A percentile compares a stretch with the other conserved stretches of the same genome.
phyloP scores from a whole-genome alignment of 2,329 filamentous ascomycete species.

The Stagonosporopsis chrysanthemi region DNA sequence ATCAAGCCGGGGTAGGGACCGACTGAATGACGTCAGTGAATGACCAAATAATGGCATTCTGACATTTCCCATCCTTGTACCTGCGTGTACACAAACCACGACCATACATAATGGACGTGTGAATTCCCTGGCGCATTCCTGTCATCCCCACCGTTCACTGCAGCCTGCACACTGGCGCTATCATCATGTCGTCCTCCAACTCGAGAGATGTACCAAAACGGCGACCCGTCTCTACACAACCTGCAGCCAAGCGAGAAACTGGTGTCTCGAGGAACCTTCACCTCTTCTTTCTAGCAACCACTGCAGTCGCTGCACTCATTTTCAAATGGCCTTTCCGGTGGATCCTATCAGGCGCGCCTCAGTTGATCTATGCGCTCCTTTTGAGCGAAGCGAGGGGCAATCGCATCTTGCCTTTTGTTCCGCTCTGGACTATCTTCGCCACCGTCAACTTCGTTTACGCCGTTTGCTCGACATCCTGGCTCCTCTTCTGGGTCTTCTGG shows the following conservation, averaged over 20 bases:
- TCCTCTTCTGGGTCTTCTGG: conserved; percentile 57
- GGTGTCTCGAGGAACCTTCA: conserved; percentile 11
- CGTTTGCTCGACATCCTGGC: conserved; percentile 61
- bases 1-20: conserved; percentile 3
- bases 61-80: conserved; percentile 4
- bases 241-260: conserved; percentile 9
- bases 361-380: conserved; percentile 48
- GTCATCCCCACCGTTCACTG: background rate
- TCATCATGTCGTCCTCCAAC: conserved; percentile 10
- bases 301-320: conserved; percentile 2
- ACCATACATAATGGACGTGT: conserved; percentile 11
- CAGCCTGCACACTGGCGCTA: background rate
- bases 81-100: conserved; percentile 7
- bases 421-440: conserved; percentile 57
- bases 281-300: conserved; percentile 7
- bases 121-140: background rate
- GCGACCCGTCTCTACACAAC: conserved; percentile 4
- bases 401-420: conserved; percentile 54
- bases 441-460: conserved; percentile 58
- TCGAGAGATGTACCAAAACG: conserved; percentile 7
- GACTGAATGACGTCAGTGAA: conserved; percentile 16
- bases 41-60: conserved; percentile 12
- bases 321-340: conserved; percentile 42
- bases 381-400: conserved; percentile 47
- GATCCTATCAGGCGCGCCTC: conserved; percentile 53